These are phyloP conservation scores for Candida gorgasii DNA, from an alignment of 805 yeast species.

Conservation along the genomic window DNA sequence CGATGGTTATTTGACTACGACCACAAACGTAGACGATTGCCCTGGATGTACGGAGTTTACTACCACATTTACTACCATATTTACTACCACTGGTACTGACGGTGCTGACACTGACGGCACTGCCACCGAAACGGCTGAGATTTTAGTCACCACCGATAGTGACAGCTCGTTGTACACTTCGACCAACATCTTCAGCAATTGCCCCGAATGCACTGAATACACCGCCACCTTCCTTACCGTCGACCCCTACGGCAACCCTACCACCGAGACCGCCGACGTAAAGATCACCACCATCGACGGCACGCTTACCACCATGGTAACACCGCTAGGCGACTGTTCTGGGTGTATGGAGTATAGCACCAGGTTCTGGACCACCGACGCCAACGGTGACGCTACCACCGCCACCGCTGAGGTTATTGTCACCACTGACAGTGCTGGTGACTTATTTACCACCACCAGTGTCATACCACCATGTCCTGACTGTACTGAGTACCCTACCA, in stretches of 20 bases:
- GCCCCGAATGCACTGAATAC: slow-evolving; percentile 13
- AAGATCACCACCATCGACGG: slow-evolving; percentile 16
- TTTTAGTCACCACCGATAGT: neutral
- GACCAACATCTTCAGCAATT: slow-evolving; percentile 12
- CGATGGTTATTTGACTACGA: slow-evolving; percentile 12
- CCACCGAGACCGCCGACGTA: slow-evolving; percentile 14
- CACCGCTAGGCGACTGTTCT: slow-evolving; percentile 6
- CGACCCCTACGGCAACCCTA: slow-evolving; percentile 6
- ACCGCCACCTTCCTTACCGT: slow-evolving; percentile 9
- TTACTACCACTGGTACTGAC: slow-evolving; percentile 10
- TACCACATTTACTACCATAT: slow-evolving; percentile 8
- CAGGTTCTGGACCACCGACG: slow-evolving; percentile 12
- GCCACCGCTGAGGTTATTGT: slow-evolving; percentile 15
- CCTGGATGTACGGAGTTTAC: slow-evolving; percentile 17
- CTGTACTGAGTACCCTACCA: slow-evolving; percentile 14
- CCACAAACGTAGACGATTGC: slow-evolving; percentile 13
- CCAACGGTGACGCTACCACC: slow-evolving; percentile 12
- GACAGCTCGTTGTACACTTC: slow-evolving; percentile 11
- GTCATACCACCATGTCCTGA: slow-evolving; percentile 8
- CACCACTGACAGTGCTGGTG: slow-evolving; percentile 14
- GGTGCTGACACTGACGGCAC: neutral
- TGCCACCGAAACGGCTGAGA: neutral
- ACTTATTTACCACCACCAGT: slow-evolving; percentile 14
- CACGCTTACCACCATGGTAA: slow-evolving; percentile 14
- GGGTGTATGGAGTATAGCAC: slow-evolving; percentile 13